Evolutionary conservation across 345 rosid genomes (phyloP), one percentile per base, ranked within the genome.

Genomic region (Dovyalis caffra): DNA sequence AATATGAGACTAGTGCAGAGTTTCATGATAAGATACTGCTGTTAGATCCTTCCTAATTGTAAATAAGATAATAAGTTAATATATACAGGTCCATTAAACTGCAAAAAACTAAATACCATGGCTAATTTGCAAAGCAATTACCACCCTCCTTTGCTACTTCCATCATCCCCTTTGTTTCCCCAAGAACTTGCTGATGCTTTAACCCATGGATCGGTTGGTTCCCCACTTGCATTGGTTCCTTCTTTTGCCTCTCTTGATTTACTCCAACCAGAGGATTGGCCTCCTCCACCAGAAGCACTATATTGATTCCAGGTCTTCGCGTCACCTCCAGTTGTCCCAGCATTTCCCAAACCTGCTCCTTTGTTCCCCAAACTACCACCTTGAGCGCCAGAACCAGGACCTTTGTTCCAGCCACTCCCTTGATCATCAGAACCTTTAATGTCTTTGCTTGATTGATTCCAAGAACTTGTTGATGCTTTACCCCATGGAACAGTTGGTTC

Each of bases 121-220:
- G 32, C 43, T 57, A 43, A 15, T 56, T 25, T 34, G 49, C 40
- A 21, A 3, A 25, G 28, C 68, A 15, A 51, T 71, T 74, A 80
- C 86, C 84, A 81, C 68, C 85, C 85, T 58, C 87, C 84, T 63
- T 78, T 76, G 75, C 70, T 61, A 38, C 79, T 47, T 65, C 81
- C 84, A 57, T 25, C 77, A 5, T 74, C 72, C 34, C 80, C 82
- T 58, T 78, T 77, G 70, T 65, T 64, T 62, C 76, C 82, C 82
- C 87, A 76, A 37, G 81, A 68, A 65, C 84, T 76, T 74, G 70
- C 45, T 51, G 83, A 40, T 66, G 77, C 35, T 68, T 78, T 81
- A 53, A 78, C 80, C 84, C 83, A 78, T 14, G 81, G 29, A 72
- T 65, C 58, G 14, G 33, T 18, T 31, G 70, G n/a, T n/a, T 33